Conservation (phyloP, 1,284 basidiomycete genomes). For the Ceratobasidium sp. region DNA sequence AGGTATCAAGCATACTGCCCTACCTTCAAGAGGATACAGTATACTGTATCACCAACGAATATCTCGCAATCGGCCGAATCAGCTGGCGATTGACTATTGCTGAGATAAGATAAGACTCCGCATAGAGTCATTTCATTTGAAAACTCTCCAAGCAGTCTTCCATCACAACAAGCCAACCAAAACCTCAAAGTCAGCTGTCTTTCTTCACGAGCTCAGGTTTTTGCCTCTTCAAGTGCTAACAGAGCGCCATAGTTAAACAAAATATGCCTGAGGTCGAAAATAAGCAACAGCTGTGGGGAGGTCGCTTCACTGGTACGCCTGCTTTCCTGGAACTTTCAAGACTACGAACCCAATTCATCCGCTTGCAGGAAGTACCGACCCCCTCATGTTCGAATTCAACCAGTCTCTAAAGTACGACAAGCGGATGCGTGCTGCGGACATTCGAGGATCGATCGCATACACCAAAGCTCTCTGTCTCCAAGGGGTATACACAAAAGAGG, state of each 20-base stretch:
- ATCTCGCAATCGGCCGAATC: no score
- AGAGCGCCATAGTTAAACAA: background rate
- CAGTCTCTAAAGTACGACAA: constrained; percentile 96
- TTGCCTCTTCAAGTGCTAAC: background rate
- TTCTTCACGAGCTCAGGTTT: background rate
- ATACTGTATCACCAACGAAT: no score
- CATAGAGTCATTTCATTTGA: constrained; percentile 4
- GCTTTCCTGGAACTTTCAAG: background rate
- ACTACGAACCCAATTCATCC: background rate
- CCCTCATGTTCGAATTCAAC: constrained; percentile 95
- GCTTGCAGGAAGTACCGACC: constrained; percentile 47
- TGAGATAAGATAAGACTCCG: constrained; percentile 16
- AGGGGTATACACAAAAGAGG: constrained; percentile 83
- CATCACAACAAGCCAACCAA: background rate
- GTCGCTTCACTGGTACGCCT: constrained; percentile 88
- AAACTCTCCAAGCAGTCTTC: constrained; percentile 2
- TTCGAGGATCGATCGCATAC: constrained; percentile 95
- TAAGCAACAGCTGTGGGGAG: constrained; percentile 90
- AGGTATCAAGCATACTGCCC: no score
- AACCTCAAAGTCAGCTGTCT: background rate
- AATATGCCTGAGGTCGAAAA: constrained; percentile 37
- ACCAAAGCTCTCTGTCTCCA: constrained; percentile 86
- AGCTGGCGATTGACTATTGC: no score
- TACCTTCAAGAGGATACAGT: no score
- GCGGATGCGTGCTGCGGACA: constrained; percentile 93